These are phyloP conservation scores for Termitomyces titanicus DNA, from an alignment of 768 basidiomycete genomes.

Conservation along the genomic window DNA sequence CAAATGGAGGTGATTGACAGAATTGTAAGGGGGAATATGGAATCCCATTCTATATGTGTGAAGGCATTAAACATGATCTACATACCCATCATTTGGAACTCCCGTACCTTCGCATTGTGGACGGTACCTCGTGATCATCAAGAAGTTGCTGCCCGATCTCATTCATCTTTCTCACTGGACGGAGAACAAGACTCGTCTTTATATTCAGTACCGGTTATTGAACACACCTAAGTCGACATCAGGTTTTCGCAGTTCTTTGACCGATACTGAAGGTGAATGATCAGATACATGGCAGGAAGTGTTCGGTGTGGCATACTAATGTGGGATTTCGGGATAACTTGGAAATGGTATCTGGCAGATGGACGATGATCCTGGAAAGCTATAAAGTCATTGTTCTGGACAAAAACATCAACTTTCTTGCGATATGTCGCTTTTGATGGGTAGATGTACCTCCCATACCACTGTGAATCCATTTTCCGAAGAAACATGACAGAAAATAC, in stretches of 20 bases:
- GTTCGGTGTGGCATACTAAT: constrained; percentile 34
- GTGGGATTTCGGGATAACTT: constrained; percentile 49
- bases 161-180: constrained; percentile 28
- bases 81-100: background rate
- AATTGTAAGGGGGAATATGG: constrained; percentile 78
- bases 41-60: constrained; percentile 62
- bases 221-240: constrained; percentile 49
- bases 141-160: constrained; percentile 50
- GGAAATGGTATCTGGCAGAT: constrained; percentile 45
- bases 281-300: background rate
- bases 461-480: constrained; percentile 41
- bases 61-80: constrained; percentile 7
- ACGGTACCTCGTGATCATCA: constrained; percentile 40
- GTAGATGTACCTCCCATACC: constrained; percentile 41
- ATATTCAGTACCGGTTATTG: background rate
- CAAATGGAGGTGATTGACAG: constrained; percentile 69
- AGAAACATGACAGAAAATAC: constrained; percentile 44
- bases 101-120: constrained; percentile 41
- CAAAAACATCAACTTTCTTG: background rate
- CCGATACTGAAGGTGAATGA: constrained; percentile 41
- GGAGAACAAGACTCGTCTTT: background rate
- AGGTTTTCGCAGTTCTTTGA: constrained; percentile 38
- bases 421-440: background rate
- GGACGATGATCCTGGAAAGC: constrained; percentile 53
- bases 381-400: constrained; percentile 43